A percentile compares a stretch with the other conserved stretches of the same genome.
These are phyloP conservation scores for Vitis amurensis DNA, from an alignment of 164 flowering plant genomes.

Conservation along the genomic window DNA sequence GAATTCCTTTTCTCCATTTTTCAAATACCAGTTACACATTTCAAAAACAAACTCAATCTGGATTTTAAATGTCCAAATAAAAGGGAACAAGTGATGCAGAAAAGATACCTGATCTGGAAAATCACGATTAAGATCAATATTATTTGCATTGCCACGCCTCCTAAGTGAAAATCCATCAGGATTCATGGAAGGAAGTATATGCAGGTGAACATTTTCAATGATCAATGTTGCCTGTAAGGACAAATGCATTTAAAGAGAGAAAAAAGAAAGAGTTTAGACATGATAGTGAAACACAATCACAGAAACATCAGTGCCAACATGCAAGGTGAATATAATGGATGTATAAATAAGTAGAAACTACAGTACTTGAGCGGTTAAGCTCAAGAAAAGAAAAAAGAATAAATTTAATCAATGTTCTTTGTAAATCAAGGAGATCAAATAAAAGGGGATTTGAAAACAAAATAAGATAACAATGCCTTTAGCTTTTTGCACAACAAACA, in stretches of 20 bases:
- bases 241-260: background rate
- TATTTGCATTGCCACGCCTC: slow-evolving; percentile 83
- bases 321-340: too few relatives aligned
- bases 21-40: too few relatives aligned
- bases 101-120: slow-evolving; percentile 88
- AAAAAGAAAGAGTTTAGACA: background rate
- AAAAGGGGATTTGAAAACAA: background rate
- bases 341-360: too few relatives aligned
- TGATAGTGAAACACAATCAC: background rate
- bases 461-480: background rate
- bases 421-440: too few relatives aligned
- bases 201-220: slow-evolving; percentile 80
- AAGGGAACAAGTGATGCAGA: slow-evolving; percentile 1
- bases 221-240: slow-evolving; percentile 65
- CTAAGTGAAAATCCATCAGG: slow-evolving; percentile 88
- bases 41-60: too few relatives aligned
- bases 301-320: background rate
- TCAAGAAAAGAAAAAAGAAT: too few relatives aligned
- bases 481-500: too few relatives aligned
- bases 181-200: slow-evolving; percentile 94
- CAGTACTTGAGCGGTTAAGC: too few relatives aligned
- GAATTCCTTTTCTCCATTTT: too few relatives aligned
- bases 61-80: background rate
- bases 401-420: too few relatives aligned
- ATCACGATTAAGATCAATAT: slow-evolving; percentile 91